Conservation (phyloP, 768 basidiomycete species). For the Mycena vulgaris region DNA sequence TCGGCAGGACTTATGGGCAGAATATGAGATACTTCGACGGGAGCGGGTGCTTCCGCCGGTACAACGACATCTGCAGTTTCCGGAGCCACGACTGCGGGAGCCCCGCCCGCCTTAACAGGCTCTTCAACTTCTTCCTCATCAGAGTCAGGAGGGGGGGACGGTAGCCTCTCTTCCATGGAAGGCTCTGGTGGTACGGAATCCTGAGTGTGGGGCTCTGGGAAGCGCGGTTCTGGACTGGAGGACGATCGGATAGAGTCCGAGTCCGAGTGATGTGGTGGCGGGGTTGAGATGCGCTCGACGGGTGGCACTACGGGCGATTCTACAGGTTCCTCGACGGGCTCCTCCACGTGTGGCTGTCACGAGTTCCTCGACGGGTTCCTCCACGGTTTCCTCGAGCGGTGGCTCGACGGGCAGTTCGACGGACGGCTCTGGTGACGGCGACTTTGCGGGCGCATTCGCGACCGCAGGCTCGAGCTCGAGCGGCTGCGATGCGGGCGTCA, state of each 20-base stretch:
- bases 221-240: constrained; percentile 36
- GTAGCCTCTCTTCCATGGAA: constrained; percentile 12
- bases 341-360: too few relatives aligned
- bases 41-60: background rate
- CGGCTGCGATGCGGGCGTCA: constrained; percentile 25
- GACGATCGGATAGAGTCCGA: constrained; percentile 37
- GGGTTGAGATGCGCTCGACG: constrained; percentile 3
- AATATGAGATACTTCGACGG: constrained; percentile 30
- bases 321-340: too few relatives aligned
- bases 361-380: too few relatives aligned
- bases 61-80: background rate
- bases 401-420: too few relatives aligned
- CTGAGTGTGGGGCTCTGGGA: constrained; percentile 7
- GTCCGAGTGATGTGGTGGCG: background rate
- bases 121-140: constrained; percentile 32
- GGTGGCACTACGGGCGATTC: too few relatives aligned
- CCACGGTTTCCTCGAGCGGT: too few relatives aligned
- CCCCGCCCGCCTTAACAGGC: background rate
- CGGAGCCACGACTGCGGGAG: background rate
- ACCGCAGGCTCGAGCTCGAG: constrained; percentile 3
- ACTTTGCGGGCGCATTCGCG: background rate
- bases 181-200: constrained; percentile 17
- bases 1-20: constrained; percentile 33
- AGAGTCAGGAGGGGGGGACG: constrained; percentile 36
- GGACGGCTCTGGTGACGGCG: constrained; percentile 18